Evolutionary conservation across 1,284 basidiomycete species (phyloP), one percentile per base, ranked within the genome.

Genomic region (Trichosporon sp.): DNA sequence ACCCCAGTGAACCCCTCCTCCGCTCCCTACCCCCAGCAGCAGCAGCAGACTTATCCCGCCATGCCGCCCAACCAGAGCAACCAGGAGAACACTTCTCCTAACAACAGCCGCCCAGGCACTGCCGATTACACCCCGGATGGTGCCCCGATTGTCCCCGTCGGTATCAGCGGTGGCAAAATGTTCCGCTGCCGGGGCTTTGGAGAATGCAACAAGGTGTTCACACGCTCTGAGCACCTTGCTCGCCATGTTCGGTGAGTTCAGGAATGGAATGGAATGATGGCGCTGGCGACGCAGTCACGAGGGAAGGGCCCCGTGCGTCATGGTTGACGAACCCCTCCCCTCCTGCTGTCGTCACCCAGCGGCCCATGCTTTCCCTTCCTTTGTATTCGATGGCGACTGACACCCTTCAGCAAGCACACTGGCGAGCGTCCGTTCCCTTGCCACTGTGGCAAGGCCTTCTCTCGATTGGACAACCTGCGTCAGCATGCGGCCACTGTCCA

Each of bases 401-500:
- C 70, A 56, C 4, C 29, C 65, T 34, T 1, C 83, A 96, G 95
- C 75, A 98, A 98, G 87, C 95, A 98, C 82, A 98, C 95, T 18
- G 95, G 95, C 71, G 95, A 98, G 81, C 88, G 94, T 6, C 95
- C 95, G 4, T 98, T 98, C 84, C 89, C 89, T 62, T 98, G 95
- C 80, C 95, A 98, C 79, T 98, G 95, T 85, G 89, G 89, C 31
- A 96, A 97, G 81, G 91, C 95, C 70, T 98, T 98, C 80, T 96
- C 93, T 18, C 90, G 95, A 27, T 90, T 98, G 78, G 95, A 98
- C 85, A 98, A 98, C 80, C 88, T 98, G 12, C 89, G 95, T 62
- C 95, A 98, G 79, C 95, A 98, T 82, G 92, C 95, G 0, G 92
- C 95, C 84, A 97, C 95, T 3, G 94, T 97, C 1, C 95, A 98